phyloP scores from a whole-genome alignment of 768 basidiomycete species.

The Calocybe cyanea region DNA sequence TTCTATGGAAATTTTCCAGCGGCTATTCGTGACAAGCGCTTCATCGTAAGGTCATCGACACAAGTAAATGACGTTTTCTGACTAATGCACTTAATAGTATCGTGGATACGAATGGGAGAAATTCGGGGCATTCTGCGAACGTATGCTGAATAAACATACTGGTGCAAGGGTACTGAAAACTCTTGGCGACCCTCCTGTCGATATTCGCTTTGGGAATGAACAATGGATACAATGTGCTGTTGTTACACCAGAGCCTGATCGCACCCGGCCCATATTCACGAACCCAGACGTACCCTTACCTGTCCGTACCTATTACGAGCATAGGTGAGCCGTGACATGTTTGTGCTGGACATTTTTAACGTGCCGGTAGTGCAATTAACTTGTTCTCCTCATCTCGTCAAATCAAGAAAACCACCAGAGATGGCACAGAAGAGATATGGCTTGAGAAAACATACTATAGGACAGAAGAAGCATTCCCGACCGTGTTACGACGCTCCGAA shows the following conservation, averaged over 20 bases:
- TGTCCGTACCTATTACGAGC: conserved; percentile 84
- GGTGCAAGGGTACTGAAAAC: conserved; percentile 76
- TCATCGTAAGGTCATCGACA: conserved; percentile 60
- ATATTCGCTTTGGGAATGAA: conserved; percentile 72
- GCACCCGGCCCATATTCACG: conserved; percentile 70
- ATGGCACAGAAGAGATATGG: conserved; percentile 76
- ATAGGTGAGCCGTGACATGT: conserved; percentile 46
- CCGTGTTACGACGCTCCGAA: conserved; percentile 86
- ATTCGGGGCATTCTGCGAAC: conserved; percentile 83
- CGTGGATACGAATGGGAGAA: conserved; percentile 96
- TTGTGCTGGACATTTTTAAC: background rate
- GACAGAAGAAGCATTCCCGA: conserved; percentile 88
- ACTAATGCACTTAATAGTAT: conserved; percentile 47
- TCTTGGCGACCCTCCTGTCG: conserved; percentile 72
- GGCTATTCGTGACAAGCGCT: conserved; percentile 84
- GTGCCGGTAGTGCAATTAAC: conserved; percentile 62
- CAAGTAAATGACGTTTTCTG: background rate
- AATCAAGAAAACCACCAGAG: conserved; percentile 56
- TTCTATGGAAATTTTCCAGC: conserved; percentile 91
- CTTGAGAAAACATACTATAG: conserved; percentile 85
- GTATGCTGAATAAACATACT: conserved; percentile 88
- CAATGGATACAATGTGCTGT: conserved; percentile 89
- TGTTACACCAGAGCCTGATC: conserved; percentile 83
- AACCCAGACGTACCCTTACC: conserved; percentile 79
- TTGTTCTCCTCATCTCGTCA: conserved; percentile 76